Evolutionary conservation across 1,284 basidiomycete genomes (phyloP), one percentile per base, ranked within the genome.

Genomic region (Trametes pubescens): DNA sequence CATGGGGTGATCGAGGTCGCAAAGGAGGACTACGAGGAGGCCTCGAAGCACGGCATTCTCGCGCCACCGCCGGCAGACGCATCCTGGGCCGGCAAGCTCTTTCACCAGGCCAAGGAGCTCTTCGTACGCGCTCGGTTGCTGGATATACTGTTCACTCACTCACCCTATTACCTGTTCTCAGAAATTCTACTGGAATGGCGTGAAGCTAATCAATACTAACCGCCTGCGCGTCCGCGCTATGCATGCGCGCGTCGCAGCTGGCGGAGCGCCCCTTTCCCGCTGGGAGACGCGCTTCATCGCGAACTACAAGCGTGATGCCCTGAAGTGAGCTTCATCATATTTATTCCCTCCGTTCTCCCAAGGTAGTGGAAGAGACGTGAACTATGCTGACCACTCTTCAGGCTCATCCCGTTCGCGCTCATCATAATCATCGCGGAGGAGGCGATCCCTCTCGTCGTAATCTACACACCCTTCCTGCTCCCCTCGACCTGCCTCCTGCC

Each of bases 401-500:
- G 93, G 78, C 83, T 96, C 48, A 80, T 94, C 1, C 92, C 94
- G 0, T 96, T 96, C 78, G 73, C 94, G 13, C 73, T 93, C 67
- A 89, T 94, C 62, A 82, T 94, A 46, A 75, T 93, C 34, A 78
- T 94, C 22, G 78, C 93, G 4, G 94, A 96, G 75, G 94, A 96
- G 76, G 77, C 93, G 49, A 86, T 96, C 63, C 94, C 94, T 11
- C 82, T 96, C 64, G 86, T 95, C 64, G 93, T 93, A 34, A 86
- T 96, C 67, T 96, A 93, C 74, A 89, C 87, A n/a, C 94, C 94
- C 1, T 87, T 85, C 72, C 84, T 95, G 78, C 86, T 96, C 35
- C 94, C 94, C 0, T 95, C 93, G 4, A 95, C 94, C 2, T 95
- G 93, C 73, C 84, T 95, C 62, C 82, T 96, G n/a, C 92, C 94